phyloP scores from a whole-genome alignment of 495 filamentous ascomycete genomes.

The Aspergillus diversus region DNA sequence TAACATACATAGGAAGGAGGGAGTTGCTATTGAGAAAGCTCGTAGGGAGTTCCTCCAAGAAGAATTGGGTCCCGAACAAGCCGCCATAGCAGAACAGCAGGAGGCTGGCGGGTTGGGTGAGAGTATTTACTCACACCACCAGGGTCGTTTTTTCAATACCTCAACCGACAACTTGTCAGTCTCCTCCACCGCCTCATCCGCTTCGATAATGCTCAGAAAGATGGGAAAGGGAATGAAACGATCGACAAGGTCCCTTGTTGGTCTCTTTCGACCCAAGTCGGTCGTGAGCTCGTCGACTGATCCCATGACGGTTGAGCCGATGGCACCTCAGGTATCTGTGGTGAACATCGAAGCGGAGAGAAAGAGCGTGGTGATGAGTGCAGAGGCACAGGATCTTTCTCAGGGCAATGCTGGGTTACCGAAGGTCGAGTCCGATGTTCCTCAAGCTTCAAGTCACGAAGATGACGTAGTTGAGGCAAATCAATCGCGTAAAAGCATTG shows the following conservation, averaged over 20 bases:
- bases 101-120: conserved; percentile 89
- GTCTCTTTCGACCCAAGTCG: conserved; percentile 93
- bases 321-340: conserved; percentile 83
- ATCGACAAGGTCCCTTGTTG: conserved; percentile 84
- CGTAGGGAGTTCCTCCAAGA: conserved; percentile 72
- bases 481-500: conserved; percentile 76
- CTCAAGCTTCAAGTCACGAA: conserved; percentile 43
- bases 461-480: conserved; percentile 61
- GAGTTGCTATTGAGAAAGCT: conserved; percentile 62
- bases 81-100: conserved; percentile 86
- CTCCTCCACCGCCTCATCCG: conserved; percentile 95
- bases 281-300: conserved; percentile 78
- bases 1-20: conserved; percentile 45
- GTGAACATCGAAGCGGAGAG: conserved; percentile 94
- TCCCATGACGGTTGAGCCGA: conserved; percentile 60
- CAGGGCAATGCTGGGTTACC: conserved; percentile 85
- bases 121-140: conserved; percentile 85
- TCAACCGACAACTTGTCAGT: conserved; percentile 98
- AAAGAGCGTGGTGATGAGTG: conserved; percentile 79
- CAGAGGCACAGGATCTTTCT: conserved; percentile 66
- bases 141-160: conserved; percentile 80
- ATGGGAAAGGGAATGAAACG: conserved; percentile 99
- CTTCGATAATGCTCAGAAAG: conserved; percentile 98
- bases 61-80: conserved; percentile 81
- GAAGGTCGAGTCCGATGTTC: conserved; percentile 66